Evolutionary conservation across 2,329 filamentous ascomycete species (phyloP).

Genomic region (Whalleya microplaca): DNA sequence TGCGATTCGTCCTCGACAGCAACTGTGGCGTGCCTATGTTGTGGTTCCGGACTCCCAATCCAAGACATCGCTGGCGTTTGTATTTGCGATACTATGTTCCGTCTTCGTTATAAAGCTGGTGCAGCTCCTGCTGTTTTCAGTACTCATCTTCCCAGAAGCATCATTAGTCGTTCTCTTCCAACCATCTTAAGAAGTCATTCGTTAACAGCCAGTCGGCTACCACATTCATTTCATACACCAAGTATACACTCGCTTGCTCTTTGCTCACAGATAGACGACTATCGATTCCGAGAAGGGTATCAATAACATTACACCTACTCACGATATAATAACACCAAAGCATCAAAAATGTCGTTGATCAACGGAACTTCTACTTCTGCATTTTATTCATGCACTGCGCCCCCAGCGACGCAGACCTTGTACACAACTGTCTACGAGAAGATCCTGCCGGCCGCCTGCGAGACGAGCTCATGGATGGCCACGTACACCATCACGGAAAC

Average conservation of each 20-base stretch:
- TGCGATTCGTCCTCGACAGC: neutral
- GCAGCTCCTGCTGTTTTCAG: slow-evolving; percentile 8
- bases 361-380: slow-evolving; percentile 36
- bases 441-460: slow-evolving; percentile 42
- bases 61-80: slow-evolving; percentile 25
- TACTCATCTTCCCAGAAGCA: slow-evolving; percentile 11
- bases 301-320: slow-evolving; percentile 2
- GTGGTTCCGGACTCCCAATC: neutral
- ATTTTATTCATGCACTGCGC: slow-evolving; percentile 36
- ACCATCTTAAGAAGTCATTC: slow-evolving; percentile 32
- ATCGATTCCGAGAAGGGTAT: neutral
- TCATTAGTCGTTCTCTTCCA: slow-evolving; percentile 23
- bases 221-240: slow-evolving; percentile 29
- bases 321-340: neutral
- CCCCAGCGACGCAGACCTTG: slow-evolving; percentile 31
- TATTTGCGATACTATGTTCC: slow-evolving; percentile 31
- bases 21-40: slow-evolving; percentile 3
- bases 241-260: slow-evolving; percentile 13
- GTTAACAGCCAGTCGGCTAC: slow-evolving; percentile 30
- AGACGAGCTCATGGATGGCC: slow-evolving; percentile 43
- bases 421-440: slow-evolving; percentile 46
- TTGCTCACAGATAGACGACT: neutral
- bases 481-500: slow-evolving; percentile 46
- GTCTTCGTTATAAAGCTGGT: slow-evolving; percentile 36
- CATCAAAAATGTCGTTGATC: slow-evolving; percentile 31